Evolutionary conservation across 306 rosid species (phyloP).

Genomic region (Rubus idaeus): DNA sequence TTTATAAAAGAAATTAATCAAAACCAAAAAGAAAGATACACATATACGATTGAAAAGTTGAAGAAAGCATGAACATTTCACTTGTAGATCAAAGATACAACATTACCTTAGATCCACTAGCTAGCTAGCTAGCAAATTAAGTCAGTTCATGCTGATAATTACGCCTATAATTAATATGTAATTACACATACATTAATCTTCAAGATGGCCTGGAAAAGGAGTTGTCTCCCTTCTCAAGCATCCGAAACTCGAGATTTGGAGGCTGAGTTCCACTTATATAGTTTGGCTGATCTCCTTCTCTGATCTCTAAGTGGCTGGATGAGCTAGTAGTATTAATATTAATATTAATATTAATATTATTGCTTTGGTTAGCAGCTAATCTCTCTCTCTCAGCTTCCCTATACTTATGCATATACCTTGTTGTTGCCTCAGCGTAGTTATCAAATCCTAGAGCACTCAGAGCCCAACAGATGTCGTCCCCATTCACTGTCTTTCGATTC

Average conservation of each 20-base stretch:
- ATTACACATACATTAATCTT: not conserved
- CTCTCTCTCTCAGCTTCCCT: constrained; percentile 52
- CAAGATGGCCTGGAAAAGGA: constrained; percentile 36
- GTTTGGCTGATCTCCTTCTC: not conserved
- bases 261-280: constrained; percentile 14
- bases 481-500: constrained; percentile 81
- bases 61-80: not conserved
- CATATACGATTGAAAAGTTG: too few relatives aligned
- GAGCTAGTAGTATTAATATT: constrained; percentile 12
- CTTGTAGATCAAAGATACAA: not conserved
- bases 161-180: constrained; percentile 4
- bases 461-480: constrained; percentile 96
- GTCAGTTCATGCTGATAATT: constrained; percentile 9
- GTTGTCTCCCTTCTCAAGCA: constrained; percentile 31
- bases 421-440: constrained; percentile 60
- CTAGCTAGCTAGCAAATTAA: not conserved
- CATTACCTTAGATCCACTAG: constrained; percentile 6
- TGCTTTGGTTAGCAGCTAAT: constrained; percentile 26
- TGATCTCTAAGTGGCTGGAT: not conserved
- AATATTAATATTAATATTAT: not conserved
- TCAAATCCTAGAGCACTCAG: constrained; percentile 75
- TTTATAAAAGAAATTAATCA: not conserved
- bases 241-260: constrained; percentile 34
- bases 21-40: too few relatives aligned
- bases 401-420: constrained; percentile 50